Evolutionary conservation across 495 filamentous ascomycete species (phyloP).

Genomic region (Talaromyces borbonicus): DNA sequence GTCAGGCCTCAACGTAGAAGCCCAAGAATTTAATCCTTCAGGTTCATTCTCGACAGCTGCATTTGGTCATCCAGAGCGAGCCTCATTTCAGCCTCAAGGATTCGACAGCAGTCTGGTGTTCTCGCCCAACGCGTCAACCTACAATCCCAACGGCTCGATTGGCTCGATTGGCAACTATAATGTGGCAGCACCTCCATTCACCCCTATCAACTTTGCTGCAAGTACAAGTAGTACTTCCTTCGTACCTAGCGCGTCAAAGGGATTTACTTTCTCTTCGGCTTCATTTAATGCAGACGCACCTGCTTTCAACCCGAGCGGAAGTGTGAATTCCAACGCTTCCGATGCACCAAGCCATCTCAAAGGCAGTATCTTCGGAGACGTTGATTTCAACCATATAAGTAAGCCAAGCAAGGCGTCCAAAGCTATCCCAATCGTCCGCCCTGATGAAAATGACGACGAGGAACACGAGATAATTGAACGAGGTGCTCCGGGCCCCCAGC

Average conservation of each 20-base stretch:
- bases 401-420: constrained; percentile 63
- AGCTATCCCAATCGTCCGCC: constrained; percentile 70
- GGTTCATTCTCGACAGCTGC: constrained; percentile 51
- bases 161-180: constrained; percentile 40
- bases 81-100: constrained; percentile 42
- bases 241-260: constrained; percentile 27
- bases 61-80: constrained; percentile 42
- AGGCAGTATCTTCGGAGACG: constrained; percentile 64
- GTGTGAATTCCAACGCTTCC: constrained; percentile 15
- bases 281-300: constrained; percentile 77
- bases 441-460: constrained; percentile 43
- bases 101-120: constrained; percentile 13
- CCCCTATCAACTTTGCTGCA: constrained; percentile 38
- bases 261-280: constrained; percentile 67
- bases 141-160: constrained; percentile 20
- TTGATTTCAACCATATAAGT: constrained; percentile 52
- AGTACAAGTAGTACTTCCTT: constrained; percentile 11
- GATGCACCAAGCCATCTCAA: constrained; percentile 19
- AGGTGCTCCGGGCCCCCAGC: constrained; percentile 25
- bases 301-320: constrained; percentile 57
- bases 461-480: constrained; percentile 29
- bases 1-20: constrained; percentile 76
- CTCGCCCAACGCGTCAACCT: constrained; percentile 12
- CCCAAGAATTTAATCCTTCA: constrained; percentile 75
- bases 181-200: constrained; percentile 59